Conservation (phyloP, 441 rosid species). For the Croton laevigatus region DNA sequence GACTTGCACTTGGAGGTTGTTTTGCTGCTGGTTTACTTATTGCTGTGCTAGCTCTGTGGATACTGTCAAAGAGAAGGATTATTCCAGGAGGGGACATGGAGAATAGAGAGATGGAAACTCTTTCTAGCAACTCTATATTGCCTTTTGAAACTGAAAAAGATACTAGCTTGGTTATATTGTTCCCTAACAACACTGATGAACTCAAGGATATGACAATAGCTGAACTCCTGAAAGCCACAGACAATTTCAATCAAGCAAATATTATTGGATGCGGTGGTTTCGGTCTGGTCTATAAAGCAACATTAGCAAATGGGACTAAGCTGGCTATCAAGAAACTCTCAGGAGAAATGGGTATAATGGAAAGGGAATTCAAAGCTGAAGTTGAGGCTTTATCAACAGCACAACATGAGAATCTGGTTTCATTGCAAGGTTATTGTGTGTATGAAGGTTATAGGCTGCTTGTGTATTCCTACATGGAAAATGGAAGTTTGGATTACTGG, state of each 20-base stretch:
- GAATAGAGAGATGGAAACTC: neutral
- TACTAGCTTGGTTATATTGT: neutral
- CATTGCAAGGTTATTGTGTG: neutral
- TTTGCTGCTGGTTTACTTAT: neutral
- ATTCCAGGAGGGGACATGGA: neutral
- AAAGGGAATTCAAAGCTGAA: slow-evolving; percentile 6
- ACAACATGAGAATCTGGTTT: neutral
- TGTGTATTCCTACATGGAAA: neutral
- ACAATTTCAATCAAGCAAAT: neutral
- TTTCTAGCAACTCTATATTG: neutral
- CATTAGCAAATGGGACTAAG: slow-evolving; percentile 1
- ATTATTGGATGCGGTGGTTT: neutral
- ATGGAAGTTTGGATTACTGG: slow-evolving; percentile 5
- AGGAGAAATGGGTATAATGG: neutral
- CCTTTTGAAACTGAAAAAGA: neutral
- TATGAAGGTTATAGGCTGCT: neutral
- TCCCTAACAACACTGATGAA: neutral
- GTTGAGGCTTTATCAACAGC: slow-evolving; percentile 4
- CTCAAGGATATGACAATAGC: neutral
- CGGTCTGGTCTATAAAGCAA: slow-evolving; percentile 1
- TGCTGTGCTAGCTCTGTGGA: neutral
- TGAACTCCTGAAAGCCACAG: slow-evolving; percentile 2
- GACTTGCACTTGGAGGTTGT: slow-evolving; percentile 4
- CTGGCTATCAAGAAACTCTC: neutral
- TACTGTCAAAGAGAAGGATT: slow-evolving; percentile 3